Conservation (phyloP, 345 rosid species). For the Ailanthus altissimus region DNA sequence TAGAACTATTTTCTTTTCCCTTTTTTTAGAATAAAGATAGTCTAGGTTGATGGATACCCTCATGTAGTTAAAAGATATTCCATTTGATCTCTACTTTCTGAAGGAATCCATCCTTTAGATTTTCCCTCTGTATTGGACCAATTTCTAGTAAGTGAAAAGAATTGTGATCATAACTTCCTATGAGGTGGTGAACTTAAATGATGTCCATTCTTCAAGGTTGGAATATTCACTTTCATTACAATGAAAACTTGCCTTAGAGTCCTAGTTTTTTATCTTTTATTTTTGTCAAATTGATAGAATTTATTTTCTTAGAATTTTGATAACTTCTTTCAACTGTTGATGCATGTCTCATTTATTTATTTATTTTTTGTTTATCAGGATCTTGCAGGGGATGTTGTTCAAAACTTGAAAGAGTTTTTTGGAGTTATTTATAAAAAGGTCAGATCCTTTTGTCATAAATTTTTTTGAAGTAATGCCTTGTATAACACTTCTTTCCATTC, state of each 20-base stretch:
- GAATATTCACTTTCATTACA: not conserved
- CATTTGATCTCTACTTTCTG: not conserved
- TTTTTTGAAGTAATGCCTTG: not conserved
- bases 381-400: conserved; percentile 72
- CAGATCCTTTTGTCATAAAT: not conserved
- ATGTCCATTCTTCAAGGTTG: not conserved
- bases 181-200: not conserved
- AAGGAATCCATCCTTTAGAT: not conserved
- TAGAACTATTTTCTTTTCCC: not conserved
- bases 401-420: conserved; percentile 71
- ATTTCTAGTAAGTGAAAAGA: not conserved
- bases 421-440: conserved; percentile 82
- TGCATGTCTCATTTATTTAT: not conserved
- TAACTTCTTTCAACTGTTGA: not conserved
- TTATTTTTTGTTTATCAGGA: conserved; percentile 52
- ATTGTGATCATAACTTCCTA: not conserved
- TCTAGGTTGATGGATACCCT: not conserved
- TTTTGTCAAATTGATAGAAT: not conserved
- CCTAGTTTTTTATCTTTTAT: not conserved
- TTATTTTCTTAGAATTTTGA: not conserved
- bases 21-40: not conserved
- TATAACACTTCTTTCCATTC: not conserved
- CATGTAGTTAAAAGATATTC: not conserved
- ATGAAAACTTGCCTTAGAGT: not conserved
- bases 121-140: not conserved